phyloP scores from a whole-genome alignment of 768 basidiomycete species.

The Lentinula boryana region DNA sequence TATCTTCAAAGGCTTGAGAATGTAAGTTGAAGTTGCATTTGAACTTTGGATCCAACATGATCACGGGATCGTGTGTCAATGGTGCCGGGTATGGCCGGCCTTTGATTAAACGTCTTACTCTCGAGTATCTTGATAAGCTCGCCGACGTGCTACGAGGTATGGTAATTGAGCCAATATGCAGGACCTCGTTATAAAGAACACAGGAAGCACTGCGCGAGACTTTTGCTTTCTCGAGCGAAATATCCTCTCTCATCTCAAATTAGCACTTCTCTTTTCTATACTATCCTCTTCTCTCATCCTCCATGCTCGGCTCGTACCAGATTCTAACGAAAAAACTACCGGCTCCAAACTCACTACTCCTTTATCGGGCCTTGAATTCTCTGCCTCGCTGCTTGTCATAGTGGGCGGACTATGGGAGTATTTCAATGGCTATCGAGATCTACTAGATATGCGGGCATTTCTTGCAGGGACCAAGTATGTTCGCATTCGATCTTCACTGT shows the following conservation, averaged over 20 bases:
- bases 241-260: constrained; percentile 60
- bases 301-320: constrained; percentile 50
- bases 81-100: not conserved
- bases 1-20: not conserved
- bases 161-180: not conserved
- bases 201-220: constrained; percentile 63
- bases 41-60: constrained; percentile 7
- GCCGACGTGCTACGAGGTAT: too few species aligned
- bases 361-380: constrained; percentile 47
- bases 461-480: constrained; percentile 49
- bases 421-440: constrained; percentile 47
- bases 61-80: constrained; percentile 21
- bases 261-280: constrained; percentile 58
- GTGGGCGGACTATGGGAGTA: constrained; percentile 64
- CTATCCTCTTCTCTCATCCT: constrained; percentile 62
- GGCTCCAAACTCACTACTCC: constrained; percentile 30
- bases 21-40: not conserved
- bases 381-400: constrained; percentile 48
- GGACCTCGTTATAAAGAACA: constrained; percentile 30
- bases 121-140: too few species aligned
- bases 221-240: constrained; percentile 79
- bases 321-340: constrained; percentile 15
- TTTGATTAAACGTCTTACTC: too few species aligned
- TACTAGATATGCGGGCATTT: constrained; percentile 56
- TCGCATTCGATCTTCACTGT: constrained; percentile 5